phyloP scores from a whole-genome alignment of 257 asterid species.

The Dorcoceras hygrometricum region DNA sequence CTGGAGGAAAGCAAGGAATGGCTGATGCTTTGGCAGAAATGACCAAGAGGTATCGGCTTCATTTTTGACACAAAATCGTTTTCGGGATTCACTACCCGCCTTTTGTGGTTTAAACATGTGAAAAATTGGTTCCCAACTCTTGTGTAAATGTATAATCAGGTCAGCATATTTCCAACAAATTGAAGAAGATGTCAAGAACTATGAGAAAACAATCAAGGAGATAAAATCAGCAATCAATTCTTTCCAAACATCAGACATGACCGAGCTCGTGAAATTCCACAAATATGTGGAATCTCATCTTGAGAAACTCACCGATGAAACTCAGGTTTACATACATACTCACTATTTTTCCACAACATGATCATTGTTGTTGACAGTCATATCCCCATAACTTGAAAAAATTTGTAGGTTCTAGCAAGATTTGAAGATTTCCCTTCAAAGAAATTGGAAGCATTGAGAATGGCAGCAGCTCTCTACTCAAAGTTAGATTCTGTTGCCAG shows the following conservation, averaged over 20 bases:
- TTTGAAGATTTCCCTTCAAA: constrained; percentile 77
- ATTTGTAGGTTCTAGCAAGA: constrained; percentile 68
- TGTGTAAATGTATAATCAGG: constrained; percentile 36
- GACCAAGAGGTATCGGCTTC: constrained; percentile 59
- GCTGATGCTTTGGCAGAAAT: constrained; percentile 98
- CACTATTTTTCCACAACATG: background rate
- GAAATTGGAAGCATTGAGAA: constrained; percentile 80
- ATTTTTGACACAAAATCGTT: background rate
- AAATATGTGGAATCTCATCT: constrained; percentile 62
- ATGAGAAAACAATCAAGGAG: constrained; percentile 48
- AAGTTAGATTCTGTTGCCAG: constrained; percentile 51
- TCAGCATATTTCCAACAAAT: constrained; percentile 84
- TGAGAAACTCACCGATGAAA: constrained; percentile 76
- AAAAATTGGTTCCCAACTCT: background rate
- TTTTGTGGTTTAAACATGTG: background rate
- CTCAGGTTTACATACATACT: constrained; percentile 51
- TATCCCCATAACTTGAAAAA: background rate
- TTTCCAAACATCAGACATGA: constrained; percentile 71
- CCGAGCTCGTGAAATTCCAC: constrained; percentile 69
- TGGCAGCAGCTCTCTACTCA: constrained; percentile 63
- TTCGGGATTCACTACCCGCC: background rate
- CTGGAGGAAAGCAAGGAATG: constrained; percentile 84
- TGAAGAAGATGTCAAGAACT: constrained; percentile 70
- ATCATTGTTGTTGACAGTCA: constrained; percentile 12
- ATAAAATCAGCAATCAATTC: constrained; percentile 45